phyloP scores from a whole-genome alignment of 129 eudicot genomes.

The Dittrichia graveolens region DNA sequence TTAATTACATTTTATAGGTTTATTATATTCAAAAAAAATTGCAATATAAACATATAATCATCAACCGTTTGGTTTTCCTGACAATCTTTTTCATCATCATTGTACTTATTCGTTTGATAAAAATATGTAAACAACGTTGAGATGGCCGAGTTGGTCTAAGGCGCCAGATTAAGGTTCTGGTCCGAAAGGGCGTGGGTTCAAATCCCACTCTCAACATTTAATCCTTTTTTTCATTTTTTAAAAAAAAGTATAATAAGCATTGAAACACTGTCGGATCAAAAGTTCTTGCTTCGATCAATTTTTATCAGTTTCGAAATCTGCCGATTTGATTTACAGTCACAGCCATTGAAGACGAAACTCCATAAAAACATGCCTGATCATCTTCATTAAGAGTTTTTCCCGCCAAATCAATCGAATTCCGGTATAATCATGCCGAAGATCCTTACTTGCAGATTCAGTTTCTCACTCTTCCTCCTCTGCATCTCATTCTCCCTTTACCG shows the following conservation, averaged over 20 bases:
- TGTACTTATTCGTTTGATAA: too few species aligned
- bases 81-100: too few species aligned
- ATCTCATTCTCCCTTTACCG: background rate
- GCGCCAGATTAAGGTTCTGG: conserved; percentile 99
- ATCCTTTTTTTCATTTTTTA: too few species aligned
- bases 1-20: too few species aligned
- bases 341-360: conserved; percentile 8
- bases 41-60: too few species aligned
- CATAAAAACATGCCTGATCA: background rate
- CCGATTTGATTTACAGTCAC: conserved; percentile 8
- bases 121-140: too few species aligned
- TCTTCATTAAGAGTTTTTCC: conserved; percentile 22
- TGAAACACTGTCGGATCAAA: too few species aligned
- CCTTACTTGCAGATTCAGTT: conserved; percentile 28
- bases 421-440: conserved; percentile 10
- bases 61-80: too few species aligned
- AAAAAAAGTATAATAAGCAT: too few species aligned
- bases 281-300: too few species aligned
- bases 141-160: conserved; percentile 98
- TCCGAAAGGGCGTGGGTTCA: conserved; percentile 99
- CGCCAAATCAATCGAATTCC: conserved; percentile 26
- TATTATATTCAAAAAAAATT: too few species aligned
- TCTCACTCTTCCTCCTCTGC: conserved; percentile 33
- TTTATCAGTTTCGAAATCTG: background rate
- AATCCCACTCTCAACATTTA: conserved; percentile 81